Evolutionary conservation across 2,329 filamentous ascomycete genomes (phyloP), one percentile per base, ranked within the genome.

Genomic region (Trichoderma cornu-damae): DNA sequence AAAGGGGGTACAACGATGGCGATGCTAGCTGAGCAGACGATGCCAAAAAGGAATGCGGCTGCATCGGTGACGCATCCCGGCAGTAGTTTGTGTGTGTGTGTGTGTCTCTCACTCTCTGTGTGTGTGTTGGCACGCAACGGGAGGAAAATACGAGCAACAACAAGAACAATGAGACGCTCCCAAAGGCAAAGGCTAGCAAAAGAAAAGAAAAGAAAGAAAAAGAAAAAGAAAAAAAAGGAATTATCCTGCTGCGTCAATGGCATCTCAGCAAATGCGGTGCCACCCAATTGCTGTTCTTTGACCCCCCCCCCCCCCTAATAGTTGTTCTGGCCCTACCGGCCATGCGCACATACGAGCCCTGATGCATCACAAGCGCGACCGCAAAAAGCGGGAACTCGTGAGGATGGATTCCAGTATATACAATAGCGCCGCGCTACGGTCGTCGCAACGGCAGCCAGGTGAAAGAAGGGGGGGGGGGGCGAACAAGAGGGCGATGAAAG

Each of bases 21-120:
- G 26, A 32, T 34, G 28, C 28, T 34, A 16, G 26, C 6, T 16
- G 18, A 22, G 37, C 14, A 43, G 18, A 32, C 42, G 42, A 11
- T 55, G 32, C 42, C 16, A 35, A 38, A 46, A 38, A 26, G 32
- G 42, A 38, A 30, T 37, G 42, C 32, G 34, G 34, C 32, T 38
- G 34, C 54, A 44, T 57, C 28, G 24, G 20, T 50, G 54, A 57
- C 37, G 54, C 37, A 44, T 46, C 30, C 40, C 51, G 30, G 34
- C 54, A 57, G 54, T 57, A 57, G 54, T 57, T 37, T 57, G 34
- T 51, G 37, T 47, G 49, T 52, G 54, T 50, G 54, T 28, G 49
- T 52, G 54, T 50, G 54, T 28, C n/a, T n/a, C n/a, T n/a, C n/a
- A n/a, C n/a, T n/a, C n/a, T 57, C 30, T 57, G 34, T 51, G 37